These are phyloP conservation scores for Mucor piriformis DNA, from an alignment of 371 early-diverging fungal genomes.

Conservation along the genomic window DNA sequence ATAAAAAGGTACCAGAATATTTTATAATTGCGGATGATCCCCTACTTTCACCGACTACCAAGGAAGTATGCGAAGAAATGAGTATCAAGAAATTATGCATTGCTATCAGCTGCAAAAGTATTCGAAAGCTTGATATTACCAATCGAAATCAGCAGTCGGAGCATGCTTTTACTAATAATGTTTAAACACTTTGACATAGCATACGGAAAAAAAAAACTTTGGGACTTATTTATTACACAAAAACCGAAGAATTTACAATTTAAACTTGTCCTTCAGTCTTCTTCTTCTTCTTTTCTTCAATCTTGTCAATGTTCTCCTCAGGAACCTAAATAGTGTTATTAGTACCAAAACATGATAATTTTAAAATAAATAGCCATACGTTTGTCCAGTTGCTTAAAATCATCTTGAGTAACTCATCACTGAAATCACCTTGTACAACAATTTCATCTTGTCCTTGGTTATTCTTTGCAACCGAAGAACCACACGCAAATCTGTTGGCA, in stretches of 20 bases:
- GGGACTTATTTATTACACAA: not conserved
- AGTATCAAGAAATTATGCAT: no score
- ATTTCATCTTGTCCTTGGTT: slow-evolving; percentile 91
- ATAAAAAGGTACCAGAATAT: no score
- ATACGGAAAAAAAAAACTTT: no score
- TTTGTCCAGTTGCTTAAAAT: slow-evolving; percentile 65
- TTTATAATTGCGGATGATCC: no score
- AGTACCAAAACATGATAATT: not conserved
- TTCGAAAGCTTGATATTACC: no score
- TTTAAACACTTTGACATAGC: no score
- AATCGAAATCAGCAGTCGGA: no score
- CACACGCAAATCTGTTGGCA: slow-evolving; percentile 91
- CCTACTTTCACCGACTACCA: no score
- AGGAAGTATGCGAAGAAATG: no score
- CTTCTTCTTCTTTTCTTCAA: slow-evolving; percentile 70
- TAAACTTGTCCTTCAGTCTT: slow-evolving; percentile 23
- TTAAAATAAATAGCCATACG: slow-evolving; percentile 34
- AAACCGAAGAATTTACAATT: not conserved
- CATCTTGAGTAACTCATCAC: slow-evolving; percentile 77
- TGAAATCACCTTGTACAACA: slow-evolving; percentile 91
- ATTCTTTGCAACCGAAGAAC: slow-evolving; percentile 90
- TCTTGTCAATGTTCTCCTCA: slow-evolving; percentile 67
- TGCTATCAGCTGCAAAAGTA: no score
- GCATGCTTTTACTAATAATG: no score
- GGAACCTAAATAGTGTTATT: slow-evolving; percentile 47